Conservation (phyloP, 2,329 filamentous ascomycete species). For the Arachnomyces sp. region DNA sequence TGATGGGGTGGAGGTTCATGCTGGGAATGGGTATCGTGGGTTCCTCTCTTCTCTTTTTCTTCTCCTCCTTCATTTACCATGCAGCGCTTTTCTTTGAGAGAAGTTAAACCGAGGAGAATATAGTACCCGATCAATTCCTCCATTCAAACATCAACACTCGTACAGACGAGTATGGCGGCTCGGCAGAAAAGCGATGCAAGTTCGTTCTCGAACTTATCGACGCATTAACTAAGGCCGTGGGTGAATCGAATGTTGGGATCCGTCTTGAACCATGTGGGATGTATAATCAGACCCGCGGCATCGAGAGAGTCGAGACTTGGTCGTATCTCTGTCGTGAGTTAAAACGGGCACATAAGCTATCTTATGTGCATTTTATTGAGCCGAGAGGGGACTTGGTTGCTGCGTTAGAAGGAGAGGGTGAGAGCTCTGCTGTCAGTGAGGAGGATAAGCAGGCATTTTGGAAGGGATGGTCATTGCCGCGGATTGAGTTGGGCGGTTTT, state of each 20-base stretch:
- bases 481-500: constrained; percentile 29
- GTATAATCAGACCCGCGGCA: constrained; percentile 50
- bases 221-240: constrained; percentile 40
- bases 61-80: no score
- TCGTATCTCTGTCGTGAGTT: constrained; percentile 30
- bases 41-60: no score
- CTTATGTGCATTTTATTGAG: constrained; percentile 44
- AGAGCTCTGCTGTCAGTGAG: constrained; percentile 19
- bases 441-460: constrained; percentile 14
- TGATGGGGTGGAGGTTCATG: constrained; percentile 43
- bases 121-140: constrained; percentile 56
- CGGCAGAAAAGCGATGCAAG: constrained; percentile 42
- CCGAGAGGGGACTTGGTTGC: constrained; percentile 41
- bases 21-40: constrained; percentile 10
- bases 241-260: constrained; percentile 46
- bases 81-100: no score
- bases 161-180: constrained; percentile 43
- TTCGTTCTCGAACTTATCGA: constrained; percentile 48
- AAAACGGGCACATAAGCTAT: constrained; percentile 27
- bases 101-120: no score
- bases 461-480: constrained; percentile 20
- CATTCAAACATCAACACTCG: constrained; percentile 51
- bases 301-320: constrained; percentile 40
- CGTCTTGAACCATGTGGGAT: constrained; percentile 54
- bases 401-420: constrained; percentile 40